phyloP scores from a whole-genome alignment of 2,329 filamentous ascomycete genomes.

The Venturia nashicola region DNA sequence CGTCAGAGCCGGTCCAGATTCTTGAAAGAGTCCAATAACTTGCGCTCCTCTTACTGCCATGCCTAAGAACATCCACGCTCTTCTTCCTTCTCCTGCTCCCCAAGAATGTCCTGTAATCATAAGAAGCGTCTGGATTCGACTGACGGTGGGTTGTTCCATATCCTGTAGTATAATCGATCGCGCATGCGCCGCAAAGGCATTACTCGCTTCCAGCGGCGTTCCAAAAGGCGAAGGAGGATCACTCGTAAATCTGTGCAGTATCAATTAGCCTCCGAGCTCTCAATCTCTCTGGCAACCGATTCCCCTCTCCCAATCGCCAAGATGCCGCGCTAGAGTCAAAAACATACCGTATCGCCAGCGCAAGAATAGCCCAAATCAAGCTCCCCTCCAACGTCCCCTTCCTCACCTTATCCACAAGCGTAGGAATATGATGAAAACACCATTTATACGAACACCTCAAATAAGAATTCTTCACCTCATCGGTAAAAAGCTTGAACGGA shows the following conservation, averaged over 20 bases:
- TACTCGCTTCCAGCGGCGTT: conserved; percentile 27
- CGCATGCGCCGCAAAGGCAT: conserved; percentile 28
- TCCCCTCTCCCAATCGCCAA: neutral
- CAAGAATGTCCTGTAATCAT: conserved; percentile 35
- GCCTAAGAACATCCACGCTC: conserved; percentile 29
- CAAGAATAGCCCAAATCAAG: conserved; percentile 30
- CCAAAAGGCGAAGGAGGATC: conserved; percentile 23
- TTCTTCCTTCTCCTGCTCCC: conserved; percentile 30
- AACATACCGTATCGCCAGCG: conserved; percentile 24
- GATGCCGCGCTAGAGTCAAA: neutral
- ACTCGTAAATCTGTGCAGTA: conserved; percentile 22
- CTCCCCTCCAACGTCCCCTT: conserved; percentile 25
- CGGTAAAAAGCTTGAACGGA: conserved; percentile 26
- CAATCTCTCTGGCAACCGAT: neutral
- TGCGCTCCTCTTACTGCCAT: conserved; percentile 29
- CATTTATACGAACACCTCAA: conserved; percentile 29
- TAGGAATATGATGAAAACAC: conserved; percentile 30
- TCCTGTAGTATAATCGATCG: conserved; percentile 27
- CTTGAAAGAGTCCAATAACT: conserved; percentile 27
- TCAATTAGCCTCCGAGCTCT: conserved; percentile 1
- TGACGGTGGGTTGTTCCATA: conserved; percentile 26
- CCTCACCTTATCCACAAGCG: conserved; percentile 24
- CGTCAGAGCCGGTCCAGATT: conserved; percentile 21
- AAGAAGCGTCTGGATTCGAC: conserved; percentile 27
- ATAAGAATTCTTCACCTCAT: conserved; percentile 30